Evolutionary conservation across 805 yeast genomes (phyloP).

Genomic region (Helenozyma baotianmanensis): DNA sequence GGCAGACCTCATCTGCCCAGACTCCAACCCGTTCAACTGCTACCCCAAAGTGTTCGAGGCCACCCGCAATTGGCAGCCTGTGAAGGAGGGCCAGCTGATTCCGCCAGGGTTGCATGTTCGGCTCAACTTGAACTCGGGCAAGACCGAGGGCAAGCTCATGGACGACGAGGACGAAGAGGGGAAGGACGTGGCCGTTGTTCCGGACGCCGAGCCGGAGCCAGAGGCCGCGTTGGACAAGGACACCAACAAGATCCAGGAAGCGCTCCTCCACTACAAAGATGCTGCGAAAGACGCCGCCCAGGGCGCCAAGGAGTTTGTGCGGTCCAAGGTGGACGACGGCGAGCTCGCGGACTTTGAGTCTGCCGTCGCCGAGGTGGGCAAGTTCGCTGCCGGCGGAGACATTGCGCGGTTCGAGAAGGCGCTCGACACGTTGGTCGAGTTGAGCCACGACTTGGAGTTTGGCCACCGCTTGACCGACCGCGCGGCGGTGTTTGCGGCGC

Average conservation of each 20-base stretch:
- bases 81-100: conserved; percentile 67
- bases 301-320: conserved; percentile 1
- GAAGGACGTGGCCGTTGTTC: conserved; percentile 8
- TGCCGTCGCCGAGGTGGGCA: conserved; percentile 10
- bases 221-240: background rate
- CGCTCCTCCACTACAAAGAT: conserved; percentile 4
- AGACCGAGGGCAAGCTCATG: conserved; percentile 62
- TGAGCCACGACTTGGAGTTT: conserved; percentile 61
- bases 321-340: conserved; percentile 8
- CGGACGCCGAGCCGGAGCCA: conserved; percentile 3
- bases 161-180: conserved; percentile 23
- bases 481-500: conserved; percentile 24
- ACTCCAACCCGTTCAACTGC: conserved; percentile 45
- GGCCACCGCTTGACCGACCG: conserved; percentile 47
- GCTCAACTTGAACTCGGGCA: conserved; percentile 67
- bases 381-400: conserved; percentile 14
- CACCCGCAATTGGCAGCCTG: conserved; percentile 60
- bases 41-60: conserved; percentile 65
- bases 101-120: conserved; percentile 80
- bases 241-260: conserved; percentile 3
- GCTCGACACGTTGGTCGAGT: conserved; percentile 48
- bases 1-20: conserved; percentile 35
- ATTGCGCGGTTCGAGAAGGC: conserved; percentile 19
- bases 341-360: conserved; percentile 15
- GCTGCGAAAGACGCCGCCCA: background rate